Percentiles rank a stretch among this genome's conserved stretches.
Evolutionary conservation across 2,329 filamentous ascomycete genomes (phyloP).

Genomic region (Monilinia laxa): DNA sequence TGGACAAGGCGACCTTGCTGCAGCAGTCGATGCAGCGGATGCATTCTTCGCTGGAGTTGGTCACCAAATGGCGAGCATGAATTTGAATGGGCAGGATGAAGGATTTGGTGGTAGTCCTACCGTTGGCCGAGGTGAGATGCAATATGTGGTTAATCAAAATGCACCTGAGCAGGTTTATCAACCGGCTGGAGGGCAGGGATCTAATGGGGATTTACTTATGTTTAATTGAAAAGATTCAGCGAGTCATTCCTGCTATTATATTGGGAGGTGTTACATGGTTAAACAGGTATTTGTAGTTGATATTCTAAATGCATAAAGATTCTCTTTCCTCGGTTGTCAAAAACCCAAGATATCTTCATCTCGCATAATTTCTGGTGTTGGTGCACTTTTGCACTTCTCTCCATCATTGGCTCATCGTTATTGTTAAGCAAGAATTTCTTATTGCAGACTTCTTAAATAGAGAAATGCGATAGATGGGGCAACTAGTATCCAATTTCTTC

Average conservation of each 20-base stretch:
- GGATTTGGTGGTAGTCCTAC: slow-evolving; percentile 56
- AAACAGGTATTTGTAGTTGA: slow-evolving; percentile 2
- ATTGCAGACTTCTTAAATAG: background rate
- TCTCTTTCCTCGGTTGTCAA: background rate
- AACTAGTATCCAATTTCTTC: background rate
- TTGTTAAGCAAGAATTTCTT: no score
- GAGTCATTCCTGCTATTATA: slow-evolving; percentile 2
- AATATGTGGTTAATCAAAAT: slow-evolving; percentile 79
- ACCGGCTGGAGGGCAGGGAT: slow-evolving; percentile 61
- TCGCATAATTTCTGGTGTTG: background rate
- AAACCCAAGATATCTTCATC: background rate
- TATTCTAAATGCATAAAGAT: slow-evolving; percentile 8
- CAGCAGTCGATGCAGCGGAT: slow-evolving; percentile 81
- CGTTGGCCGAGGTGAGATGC: slow-evolving; percentile 52
- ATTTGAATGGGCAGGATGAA: slow-evolving; percentile 60
- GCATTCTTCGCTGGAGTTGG: slow-evolving; percentile 84
- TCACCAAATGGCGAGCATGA: slow-evolving; percentile 70
- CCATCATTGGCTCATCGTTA: background rate
- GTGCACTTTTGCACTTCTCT: background rate
- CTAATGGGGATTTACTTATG: slow-evolving; percentile 67
- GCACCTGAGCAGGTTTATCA: slow-evolving; percentile 74
- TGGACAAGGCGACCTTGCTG: slow-evolving; percentile 54
- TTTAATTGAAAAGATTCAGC: slow-evolving; percentile 20
- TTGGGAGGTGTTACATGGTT: background rate
- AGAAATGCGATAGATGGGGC: background rate